A percentile compares a stretch with the other conserved stretches of the same genome.
Conservation (phyloP, 2,329 filamentous ascomycete genomes). For the Fusarium sp. region DNA sequence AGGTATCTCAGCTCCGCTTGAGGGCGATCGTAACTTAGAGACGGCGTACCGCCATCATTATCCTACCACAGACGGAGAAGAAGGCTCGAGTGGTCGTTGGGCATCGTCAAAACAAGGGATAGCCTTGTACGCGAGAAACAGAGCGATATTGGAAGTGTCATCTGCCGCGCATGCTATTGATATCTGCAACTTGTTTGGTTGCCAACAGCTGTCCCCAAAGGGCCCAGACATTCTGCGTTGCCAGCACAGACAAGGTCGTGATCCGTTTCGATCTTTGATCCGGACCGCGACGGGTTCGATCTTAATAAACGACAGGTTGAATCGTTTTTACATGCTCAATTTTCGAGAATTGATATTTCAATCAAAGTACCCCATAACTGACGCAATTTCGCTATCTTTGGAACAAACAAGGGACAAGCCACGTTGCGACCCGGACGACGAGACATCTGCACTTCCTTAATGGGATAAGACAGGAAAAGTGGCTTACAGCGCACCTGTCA, state of each 20-base stretch:
- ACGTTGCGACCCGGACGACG: slow-evolving; percentile 38
- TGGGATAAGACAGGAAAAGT: slow-evolving; percentile 37
- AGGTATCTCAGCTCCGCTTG: slow-evolving; percentile 26
- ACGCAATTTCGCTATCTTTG: slow-evolving; percentile 35
- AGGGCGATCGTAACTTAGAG: slow-evolving; percentile 43
- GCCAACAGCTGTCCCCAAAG: slow-evolving; percentile 8
- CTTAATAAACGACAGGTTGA: slow-evolving; percentile 42
- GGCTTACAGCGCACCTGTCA: slow-evolving; percentile 38
- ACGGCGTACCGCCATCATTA: slow-evolving; percentile 32
- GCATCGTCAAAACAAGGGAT: slow-evolving; percentile 44
- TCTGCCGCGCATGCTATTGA: slow-evolving; percentile 31
- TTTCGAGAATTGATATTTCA: slow-evolving; percentile 30
- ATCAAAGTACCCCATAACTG: slow-evolving; percentile 31
- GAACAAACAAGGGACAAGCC: slow-evolving; percentile 33
- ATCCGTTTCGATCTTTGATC: slow-evolving; percentile 26
- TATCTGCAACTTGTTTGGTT: slow-evolving; percentile 27
- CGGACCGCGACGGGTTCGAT: slow-evolving; percentile 28
- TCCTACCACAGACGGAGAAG: slow-evolving; percentile 25
- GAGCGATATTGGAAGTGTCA: slow-evolving; percentile 23
- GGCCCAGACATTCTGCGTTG: slow-evolving; percentile 7
- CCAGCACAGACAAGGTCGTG: slow-evolving; percentile 32
- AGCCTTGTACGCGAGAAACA: slow-evolving; percentile 43
- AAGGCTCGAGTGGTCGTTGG: slow-evolving; percentile 36
- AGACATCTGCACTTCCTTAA: slow-evolving; percentile 31
- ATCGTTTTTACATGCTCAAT: slow-evolving; percentile 27